Conservation (phyloP, 257 asterid genomes). For the Anisodus acutangulus region DNA sequence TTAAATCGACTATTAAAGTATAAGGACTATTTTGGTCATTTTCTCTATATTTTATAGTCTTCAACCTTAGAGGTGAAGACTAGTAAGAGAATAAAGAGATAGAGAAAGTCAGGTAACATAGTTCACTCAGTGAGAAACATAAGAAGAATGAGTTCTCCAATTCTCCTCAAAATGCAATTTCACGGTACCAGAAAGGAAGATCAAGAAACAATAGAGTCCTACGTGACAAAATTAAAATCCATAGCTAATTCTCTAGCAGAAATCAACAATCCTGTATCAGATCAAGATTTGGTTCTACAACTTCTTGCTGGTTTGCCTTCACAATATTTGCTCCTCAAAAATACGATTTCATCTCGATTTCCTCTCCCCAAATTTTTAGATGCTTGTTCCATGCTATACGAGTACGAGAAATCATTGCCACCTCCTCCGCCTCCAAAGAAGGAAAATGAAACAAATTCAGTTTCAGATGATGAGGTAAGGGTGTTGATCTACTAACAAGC, state of each 20-base stretch:
- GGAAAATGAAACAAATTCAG: too few species aligned
- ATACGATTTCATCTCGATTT: background rate
- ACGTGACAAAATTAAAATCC: background rate
- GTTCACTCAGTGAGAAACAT: too few species aligned
- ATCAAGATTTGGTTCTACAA: conserved; percentile 3
- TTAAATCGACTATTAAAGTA: too few species aligned
- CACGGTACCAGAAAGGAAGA: background rate
- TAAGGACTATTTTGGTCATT: too few species aligned
- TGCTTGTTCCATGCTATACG: background rate
- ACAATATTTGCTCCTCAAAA: background rate
- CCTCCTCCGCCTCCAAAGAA: too few species aligned
- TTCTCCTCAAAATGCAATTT: conserved; percentile 15
- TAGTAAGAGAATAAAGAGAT: too few species aligned
- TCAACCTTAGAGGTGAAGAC: too few species aligned
- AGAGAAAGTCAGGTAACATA: too few species aligned
- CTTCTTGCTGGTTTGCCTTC: conserved; percentile 16
- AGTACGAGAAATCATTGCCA: background rate
- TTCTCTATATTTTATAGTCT: too few species aligned
- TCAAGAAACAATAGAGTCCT: background rate
- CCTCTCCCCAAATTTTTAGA: background rate
- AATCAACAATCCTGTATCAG: background rate
- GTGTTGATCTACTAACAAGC: too few species aligned
- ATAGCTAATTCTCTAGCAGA: background rate
- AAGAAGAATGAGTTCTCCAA: too few species aligned
- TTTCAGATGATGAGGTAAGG: too few species aligned